These are phyloP conservation scores for Speleostelium caveatum DNA, from an alignment of 78 protist genomes.

Conservation along the genomic window DNA sequence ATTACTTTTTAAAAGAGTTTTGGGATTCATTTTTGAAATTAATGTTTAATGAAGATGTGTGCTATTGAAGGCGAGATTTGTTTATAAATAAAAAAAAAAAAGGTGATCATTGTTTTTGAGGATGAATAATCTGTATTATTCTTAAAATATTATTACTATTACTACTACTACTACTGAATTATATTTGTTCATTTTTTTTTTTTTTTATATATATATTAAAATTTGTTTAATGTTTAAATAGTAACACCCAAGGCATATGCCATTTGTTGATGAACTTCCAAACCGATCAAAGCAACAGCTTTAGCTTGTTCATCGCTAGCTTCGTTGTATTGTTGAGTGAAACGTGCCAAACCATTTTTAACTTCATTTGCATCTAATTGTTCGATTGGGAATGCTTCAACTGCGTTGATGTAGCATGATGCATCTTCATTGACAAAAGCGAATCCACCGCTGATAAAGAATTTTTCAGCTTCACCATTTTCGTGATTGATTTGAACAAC, in stretches of 20 bases:
- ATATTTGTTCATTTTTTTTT: too few relatives aligned
- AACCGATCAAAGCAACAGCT: constrained; percentile 73
- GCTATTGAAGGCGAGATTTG: too few relatives aligned
- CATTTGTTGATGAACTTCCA: constrained; percentile 74
- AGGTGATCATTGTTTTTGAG: too few relatives aligned
- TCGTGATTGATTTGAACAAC: constrained; percentile 68
- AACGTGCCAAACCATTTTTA: constrained; percentile 67
- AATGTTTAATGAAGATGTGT: too few relatives aligned
- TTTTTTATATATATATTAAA: too few relatives aligned
- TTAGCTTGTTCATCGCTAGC: constrained; percentile 47
- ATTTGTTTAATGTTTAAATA: constrained; percentile 42
- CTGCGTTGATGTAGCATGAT: constrained; percentile 65
- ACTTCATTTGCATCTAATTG: constrained; percentile 71
- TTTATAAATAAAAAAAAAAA: too few relatives aligned
- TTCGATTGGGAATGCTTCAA: constrained; percentile 81
- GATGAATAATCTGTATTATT: too few relatives aligned
- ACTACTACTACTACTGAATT: too few relatives aligned
- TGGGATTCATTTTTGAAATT: too few relatives aligned
- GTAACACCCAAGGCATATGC: constrained; percentile 70
- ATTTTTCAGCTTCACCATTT: constrained; percentile 54
- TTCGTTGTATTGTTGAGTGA: constrained; percentile 76
- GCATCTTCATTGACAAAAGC: constrained; percentile 78
- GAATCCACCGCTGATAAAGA: constrained; percentile 81
- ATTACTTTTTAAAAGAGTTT: too few relatives aligned
- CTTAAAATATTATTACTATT: too few relatives aligned